Evolutionary conservation across 495 filamentous ascomycete species (phyloP).

Genomic region (Poronia punctata): DNA sequence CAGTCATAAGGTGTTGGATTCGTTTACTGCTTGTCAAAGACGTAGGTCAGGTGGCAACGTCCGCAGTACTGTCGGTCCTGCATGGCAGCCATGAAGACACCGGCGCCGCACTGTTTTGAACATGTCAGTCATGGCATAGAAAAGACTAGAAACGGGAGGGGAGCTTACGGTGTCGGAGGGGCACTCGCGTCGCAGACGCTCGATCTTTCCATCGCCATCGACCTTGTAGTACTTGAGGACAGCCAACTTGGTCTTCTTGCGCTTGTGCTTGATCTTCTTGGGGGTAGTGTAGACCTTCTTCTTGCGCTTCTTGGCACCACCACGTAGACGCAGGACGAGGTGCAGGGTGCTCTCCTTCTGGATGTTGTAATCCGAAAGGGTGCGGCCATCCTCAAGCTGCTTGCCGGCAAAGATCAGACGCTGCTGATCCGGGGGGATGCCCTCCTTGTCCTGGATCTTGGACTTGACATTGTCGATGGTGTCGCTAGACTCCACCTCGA

Average conservation of each 20-base stretch:
- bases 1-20: constrained; percentile 6
- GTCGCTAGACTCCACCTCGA: constrained; percentile 99
- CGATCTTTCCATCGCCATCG: constrained; percentile 98
- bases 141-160: not conserved
- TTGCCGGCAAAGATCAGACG: constrained; percentile 99
- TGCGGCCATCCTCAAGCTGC: constrained; percentile 99
- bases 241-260: constrained; percentile 98
- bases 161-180: constrained; percentile 76
- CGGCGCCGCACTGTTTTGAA: constrained; percentile 92
- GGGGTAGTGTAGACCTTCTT: constrained; percentile 99
- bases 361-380: constrained; percentile 99
- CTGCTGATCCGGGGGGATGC: constrained; percentile 99
- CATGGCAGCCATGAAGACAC: constrained; percentile 99
- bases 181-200: constrained; percentile 97
- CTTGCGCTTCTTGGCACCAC: constrained; percentile 98
- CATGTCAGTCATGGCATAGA: constrained; percentile 17
- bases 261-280: constrained; percentile 99
- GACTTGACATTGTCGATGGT: constrained; percentile 99
- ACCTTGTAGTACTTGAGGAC: constrained; percentile 99
- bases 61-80: constrained; percentile 99
- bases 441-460: constrained; percentile 94
- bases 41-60: constrained; percentile 98
- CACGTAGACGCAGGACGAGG: constrained; percentile 94
- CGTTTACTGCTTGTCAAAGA: constrained; percentile 78
- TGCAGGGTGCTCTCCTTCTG: constrained; percentile 99